Evolutionary conservation across 139 green algal genomes (phyloP).

Genomic region (Chlorella sp.): DNA sequence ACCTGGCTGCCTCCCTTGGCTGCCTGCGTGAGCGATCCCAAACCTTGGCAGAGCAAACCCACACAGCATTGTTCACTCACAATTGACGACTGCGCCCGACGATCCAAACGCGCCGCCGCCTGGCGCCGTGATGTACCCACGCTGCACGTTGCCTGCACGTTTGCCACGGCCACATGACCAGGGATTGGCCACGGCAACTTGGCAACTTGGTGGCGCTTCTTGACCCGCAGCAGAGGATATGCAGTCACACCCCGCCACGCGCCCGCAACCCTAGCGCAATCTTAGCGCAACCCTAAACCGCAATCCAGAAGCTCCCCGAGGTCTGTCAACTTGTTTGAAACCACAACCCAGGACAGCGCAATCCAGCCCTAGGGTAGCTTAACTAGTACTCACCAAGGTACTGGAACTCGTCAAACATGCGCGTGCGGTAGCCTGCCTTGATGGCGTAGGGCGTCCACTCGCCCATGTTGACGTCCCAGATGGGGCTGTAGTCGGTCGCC

Average conservation of each 20-base stretch:
- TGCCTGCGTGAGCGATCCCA: not conserved
- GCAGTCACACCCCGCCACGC: not conserved
- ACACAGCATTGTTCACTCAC: not conserved
- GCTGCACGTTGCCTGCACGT: not conserved
- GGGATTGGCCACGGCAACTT: not conserved
- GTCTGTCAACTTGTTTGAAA: too few relatives aligned
- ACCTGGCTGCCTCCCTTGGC: not conserved
- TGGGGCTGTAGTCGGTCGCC: slow-evolving; percentile 4
- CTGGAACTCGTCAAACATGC: slow-evolving; percentile 1
- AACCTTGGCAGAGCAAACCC: too few relatives aligned
- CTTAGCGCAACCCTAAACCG: not conserved
- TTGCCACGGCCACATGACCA: not conserved
- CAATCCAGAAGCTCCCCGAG: not conserved
- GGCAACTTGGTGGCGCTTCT: not conserved
- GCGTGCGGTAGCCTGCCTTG: not conserved
- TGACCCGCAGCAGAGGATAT: not conserved
- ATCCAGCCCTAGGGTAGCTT: too few relatives aligned
- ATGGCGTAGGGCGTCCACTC: not conserved
- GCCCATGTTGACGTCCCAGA: slow-evolving; percentile 1
- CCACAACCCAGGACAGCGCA: too few relatives aligned
- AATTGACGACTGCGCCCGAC: not conserved
- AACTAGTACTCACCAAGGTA: not conserved
- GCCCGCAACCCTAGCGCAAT: not conserved
- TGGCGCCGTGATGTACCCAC: not conserved
- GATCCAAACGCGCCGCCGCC: not conserved